phyloP scores from a whole-genome alignment of 2,329 filamentous ascomycete species.

The Xylaria polymorpha region DNA sequence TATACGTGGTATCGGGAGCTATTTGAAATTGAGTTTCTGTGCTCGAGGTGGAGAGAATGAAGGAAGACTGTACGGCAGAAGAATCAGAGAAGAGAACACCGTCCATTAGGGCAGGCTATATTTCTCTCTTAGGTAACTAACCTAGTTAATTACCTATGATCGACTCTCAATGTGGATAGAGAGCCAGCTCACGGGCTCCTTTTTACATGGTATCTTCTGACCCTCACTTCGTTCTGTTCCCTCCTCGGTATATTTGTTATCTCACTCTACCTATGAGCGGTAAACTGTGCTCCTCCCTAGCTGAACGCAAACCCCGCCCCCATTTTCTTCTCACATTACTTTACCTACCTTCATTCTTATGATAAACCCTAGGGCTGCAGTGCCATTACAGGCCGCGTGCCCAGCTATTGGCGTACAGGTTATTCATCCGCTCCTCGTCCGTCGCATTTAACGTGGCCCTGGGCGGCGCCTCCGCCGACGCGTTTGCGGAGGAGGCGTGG shows the following conservation, averaged over 20 bases:
- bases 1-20: neutral
- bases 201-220: conserved; percentile 19
- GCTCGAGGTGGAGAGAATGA: conserved; percentile 17
- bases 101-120: neutral
- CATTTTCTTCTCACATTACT: neutral
- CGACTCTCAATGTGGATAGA: neutral
- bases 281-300: too few relatives aligned
- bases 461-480: conserved; percentile 13
- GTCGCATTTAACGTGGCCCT: conserved; percentile 46
- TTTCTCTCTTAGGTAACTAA: conserved; percentile 6
- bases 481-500: conserved; percentile 7
- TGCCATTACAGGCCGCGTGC: conserved; percentile 29
- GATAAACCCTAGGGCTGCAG: neutral
- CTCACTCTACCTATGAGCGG: neutral
- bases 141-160: conserved; percentile 3
- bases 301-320: neutral
- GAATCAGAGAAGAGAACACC: conserved; percentile 3
- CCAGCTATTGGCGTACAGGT: conserved; percentile 47
- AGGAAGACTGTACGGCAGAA: conserved; percentile 19
- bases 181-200: conserved; percentile 10
- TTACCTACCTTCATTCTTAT: neutral
- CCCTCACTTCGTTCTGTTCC: neutral
- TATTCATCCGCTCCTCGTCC: conserved; percentile 39
- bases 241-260: neutral
- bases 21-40: conserved; percentile 10